These are phyloP conservation scores for Kuraishia capsulata DNA, from an alignment of 805 yeast species.

Conservation along the genomic window DNA sequence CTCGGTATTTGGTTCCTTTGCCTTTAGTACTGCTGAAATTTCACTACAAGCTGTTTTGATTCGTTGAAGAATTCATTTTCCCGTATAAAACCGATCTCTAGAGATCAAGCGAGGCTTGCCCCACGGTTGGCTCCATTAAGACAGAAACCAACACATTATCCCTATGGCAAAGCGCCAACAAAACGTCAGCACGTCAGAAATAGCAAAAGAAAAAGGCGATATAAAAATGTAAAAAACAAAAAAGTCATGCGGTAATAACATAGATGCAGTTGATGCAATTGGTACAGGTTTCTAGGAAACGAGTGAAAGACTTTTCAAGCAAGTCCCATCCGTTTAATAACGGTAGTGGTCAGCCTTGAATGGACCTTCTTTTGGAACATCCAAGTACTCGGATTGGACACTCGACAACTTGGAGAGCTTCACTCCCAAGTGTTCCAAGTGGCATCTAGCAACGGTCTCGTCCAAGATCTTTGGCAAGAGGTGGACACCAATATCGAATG, in stretches of 20 bases:
- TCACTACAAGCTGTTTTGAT: too few species aligned
- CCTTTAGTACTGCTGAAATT: too few species aligned
- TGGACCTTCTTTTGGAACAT: slow-evolving; percentile 89
- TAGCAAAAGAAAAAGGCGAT: neutral
- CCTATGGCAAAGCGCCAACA: too few species aligned
- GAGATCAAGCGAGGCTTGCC: too few species aligned
- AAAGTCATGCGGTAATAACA: neutral
- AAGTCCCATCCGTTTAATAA: slow-evolving; percentile 44
- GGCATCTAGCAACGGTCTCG: slow-evolving; percentile 97
- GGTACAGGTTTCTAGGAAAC: too few species aligned
- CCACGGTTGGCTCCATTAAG: too few species aligned
- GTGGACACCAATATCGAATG: slow-evolving; percentile 89
- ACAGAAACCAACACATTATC: too few species aligned
- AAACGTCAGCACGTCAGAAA: too few species aligned
- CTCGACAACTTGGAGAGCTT: slow-evolving; percentile 66
- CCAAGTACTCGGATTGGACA: slow-evolving; percentile 90
- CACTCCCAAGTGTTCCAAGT: slow-evolving; percentile 90
- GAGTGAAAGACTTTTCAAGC: neutral
- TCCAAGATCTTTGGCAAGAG: slow-evolving; percentile 96
- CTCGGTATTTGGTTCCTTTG: too few species aligned
- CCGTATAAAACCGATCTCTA: too few species aligned
- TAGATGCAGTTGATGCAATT: slow-evolving; percentile 10
- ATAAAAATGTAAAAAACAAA: neutral
- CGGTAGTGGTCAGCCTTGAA: slow-evolving; percentile 98
- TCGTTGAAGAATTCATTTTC: too few species aligned